These are phyloP conservation scores for Podospora pseudoanserina DNA, from an alignment of 495 filamentous ascomycete genomes.

Conservation along the genomic window DNA sequence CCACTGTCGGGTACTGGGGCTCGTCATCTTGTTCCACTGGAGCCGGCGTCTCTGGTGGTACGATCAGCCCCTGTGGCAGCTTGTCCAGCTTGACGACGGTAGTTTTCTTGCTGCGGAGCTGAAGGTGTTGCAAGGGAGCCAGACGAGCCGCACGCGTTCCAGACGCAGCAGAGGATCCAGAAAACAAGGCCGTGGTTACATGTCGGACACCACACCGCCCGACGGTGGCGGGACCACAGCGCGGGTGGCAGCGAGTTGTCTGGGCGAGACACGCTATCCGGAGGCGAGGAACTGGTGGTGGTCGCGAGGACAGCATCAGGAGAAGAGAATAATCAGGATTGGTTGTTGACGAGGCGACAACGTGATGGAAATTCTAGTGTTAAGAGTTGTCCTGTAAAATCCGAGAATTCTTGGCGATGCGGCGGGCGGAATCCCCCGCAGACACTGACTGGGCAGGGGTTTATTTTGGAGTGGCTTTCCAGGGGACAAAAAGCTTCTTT, in stretches of 20 bases:
- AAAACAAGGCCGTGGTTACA: conserved; percentile 20
- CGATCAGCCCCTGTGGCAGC: conserved; percentile 58
- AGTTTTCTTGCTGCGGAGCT: conserved; percentile 41
- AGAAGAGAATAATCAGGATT: conserved; percentile 6
- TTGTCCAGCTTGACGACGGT: conserved; percentile 59
- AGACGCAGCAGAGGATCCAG: neutral
- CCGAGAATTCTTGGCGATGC: conserved; percentile 1
- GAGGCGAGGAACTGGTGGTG: conserved; percentile 24
- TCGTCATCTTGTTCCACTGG: conserved; percentile 35
- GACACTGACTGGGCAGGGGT: neutral
- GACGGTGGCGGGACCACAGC: conserved; percentile 26
- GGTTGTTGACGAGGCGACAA: conserved; percentile 14
- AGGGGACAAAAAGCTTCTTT: conserved; percentile 4
- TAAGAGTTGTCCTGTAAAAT: too few relatives aligned
- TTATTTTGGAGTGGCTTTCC: neutral
- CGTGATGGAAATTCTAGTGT: conserved; percentile 15
- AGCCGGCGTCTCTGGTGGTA: conserved; percentile 20
- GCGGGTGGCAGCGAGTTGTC: conserved; percentile 14
- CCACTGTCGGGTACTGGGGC: conserved; percentile 75
- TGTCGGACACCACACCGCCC: conserved; percentile 18
- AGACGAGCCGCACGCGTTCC: neutral
- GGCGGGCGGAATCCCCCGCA: conserved; percentile 10
- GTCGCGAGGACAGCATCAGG: conserved; percentile 32
- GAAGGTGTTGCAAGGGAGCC: conserved; percentile 6
- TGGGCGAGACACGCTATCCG: conserved; percentile 27